Conservation (phyloP, 1,284 basidiomycete genomes). For the Pterulicium gracile region DNA sequence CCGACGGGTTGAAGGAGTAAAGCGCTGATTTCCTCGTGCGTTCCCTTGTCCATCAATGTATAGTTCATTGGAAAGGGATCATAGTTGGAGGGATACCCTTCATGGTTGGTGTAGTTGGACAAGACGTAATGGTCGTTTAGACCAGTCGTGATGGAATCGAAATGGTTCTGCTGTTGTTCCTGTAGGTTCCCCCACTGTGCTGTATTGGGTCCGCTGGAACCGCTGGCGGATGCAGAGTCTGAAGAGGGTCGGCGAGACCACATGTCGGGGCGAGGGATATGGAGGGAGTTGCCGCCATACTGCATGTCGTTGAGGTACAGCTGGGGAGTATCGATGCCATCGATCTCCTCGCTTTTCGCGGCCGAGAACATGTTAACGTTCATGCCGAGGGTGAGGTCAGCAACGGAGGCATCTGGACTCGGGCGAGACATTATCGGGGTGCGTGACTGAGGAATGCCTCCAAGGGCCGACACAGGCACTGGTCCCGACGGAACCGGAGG, state of each 20-base stretch:
- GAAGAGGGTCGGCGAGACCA: background rate
- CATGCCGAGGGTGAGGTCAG: background rate
- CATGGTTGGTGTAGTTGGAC: background rate
- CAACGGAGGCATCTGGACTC: background rate
- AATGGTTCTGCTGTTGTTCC: background rate
- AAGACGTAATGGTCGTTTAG: background rate
- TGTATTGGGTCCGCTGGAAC: background rate
- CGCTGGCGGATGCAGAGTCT: background rate
- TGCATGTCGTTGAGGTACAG: background rate
- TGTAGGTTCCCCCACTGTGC: background rate
- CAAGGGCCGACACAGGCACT: background rate
- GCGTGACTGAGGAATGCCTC: background rate
- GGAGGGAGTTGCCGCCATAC: background rate
- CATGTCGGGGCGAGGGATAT: background rate
- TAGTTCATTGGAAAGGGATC: background rate
- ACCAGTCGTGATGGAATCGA: background rate
- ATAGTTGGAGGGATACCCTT: background rate
- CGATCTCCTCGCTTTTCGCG: background rate
- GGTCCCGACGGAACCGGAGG: conserved; percentile 32
- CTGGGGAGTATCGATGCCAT: background rate
- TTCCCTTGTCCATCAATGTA: background rate
- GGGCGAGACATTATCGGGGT: background rate
- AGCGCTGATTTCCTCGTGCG: background rate
- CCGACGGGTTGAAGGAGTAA: background rate
- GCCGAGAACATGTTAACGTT: conserved; percentile 1